Base-by-base conservation (phyloP, 1,284 basidiomycete species). In the Schizophyllum commune region DNA sequence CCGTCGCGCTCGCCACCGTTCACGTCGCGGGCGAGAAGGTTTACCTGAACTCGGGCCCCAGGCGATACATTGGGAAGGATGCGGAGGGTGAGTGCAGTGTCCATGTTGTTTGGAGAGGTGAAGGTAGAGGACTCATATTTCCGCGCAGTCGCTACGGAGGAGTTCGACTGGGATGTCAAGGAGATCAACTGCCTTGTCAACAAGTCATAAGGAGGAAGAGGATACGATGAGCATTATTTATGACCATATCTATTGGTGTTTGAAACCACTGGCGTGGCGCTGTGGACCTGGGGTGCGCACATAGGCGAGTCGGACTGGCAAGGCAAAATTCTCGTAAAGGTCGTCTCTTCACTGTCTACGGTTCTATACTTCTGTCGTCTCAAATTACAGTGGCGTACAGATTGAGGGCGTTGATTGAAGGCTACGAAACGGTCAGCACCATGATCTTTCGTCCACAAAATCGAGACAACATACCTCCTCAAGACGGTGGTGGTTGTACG, bases 401-500 rank as follows among this genome's bases (percentile, higher is more conserved):
- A 70, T 93, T 93, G 66, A 93, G 74, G 11, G 27, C 19, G 53
- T 55, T 55, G 53, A 21, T 27, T 9, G 53, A 55, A 4, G 27
- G 53, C 20, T 20, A 13, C 13, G 2, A 55, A 55, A 54, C 8
- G 7, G 6, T 54, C 52, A 54, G 17, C 52, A n/a, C n/a, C n/a
- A n/a, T n/a, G n/a, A n/a, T n/a, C n/a, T n/a, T n/a, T n/a, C n/a
- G n/a, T n/a, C n/a, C n/a, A n/a, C n/a, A n/a, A n/a, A n/a, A n/a
- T n/a, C n/a, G 63, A 87, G 83, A 65, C 93, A 71, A 11, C 84
- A 82, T 5, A 91, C 89, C 71, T 93, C 91, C n/a, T 79, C 78
- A n/a, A 93, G 77, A 57, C 79, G 84, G 66, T 79, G 76, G 73
- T 93, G 92, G 66, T 91, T 91, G 72, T 92, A 94, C 32, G 84